Conservation (phyloP, 768 basidiomycete species). For the Thelephora aurantiotincta region DNA sequence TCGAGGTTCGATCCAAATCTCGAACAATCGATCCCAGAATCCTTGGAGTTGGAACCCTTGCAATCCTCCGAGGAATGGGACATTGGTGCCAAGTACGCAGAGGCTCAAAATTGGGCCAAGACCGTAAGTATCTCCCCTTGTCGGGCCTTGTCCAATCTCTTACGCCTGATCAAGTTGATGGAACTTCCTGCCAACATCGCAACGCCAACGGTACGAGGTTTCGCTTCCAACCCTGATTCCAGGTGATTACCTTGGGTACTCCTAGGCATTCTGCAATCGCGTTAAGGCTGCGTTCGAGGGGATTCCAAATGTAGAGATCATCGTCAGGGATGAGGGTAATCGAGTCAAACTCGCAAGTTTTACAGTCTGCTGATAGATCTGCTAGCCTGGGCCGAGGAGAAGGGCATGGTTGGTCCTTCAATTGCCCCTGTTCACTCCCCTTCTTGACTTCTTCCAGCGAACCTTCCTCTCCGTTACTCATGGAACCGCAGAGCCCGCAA, state of each 20-base stretch:
- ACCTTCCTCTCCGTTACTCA: conserved; percentile 81
- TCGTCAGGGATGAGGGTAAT: conserved; percentile 64
- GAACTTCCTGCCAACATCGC: conserved; percentile 79
- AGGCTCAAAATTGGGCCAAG: conserved; percentile 69
- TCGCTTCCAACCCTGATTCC: neutral
- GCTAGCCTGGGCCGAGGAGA: conserved; percentile 70
- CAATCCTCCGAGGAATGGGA: conserved; percentile 41
- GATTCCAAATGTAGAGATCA: conserved; percentile 51
- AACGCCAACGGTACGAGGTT: conserved; percentile 57
- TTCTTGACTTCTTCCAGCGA: conserved; percentile 24
- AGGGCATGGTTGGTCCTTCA: conserved; percentile 51
- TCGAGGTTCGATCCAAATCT: conserved; percentile 52
- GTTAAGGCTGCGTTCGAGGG: conserved; percentile 52
- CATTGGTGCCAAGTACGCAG: conserved; percentile 55
- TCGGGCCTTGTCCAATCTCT: neutral
- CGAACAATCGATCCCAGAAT: conserved; percentile 33
- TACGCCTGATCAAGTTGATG: conserved; percentile 37
- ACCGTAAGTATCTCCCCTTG: conserved; percentile 36
- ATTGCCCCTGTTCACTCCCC: neutral
- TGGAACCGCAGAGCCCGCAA: conserved; percentile 72
- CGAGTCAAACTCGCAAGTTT: conserved; percentile 4
- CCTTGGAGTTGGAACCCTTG: conserved; percentile 33
- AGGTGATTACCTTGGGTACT: neutral
- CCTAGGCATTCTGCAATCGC: conserved; percentile 55
- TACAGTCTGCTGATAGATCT: neutral